These are phyloP conservation scores for Pythium volutum DNA, from an alignment of 352 stramenopile species.

Conservation along the genomic window DNA sequence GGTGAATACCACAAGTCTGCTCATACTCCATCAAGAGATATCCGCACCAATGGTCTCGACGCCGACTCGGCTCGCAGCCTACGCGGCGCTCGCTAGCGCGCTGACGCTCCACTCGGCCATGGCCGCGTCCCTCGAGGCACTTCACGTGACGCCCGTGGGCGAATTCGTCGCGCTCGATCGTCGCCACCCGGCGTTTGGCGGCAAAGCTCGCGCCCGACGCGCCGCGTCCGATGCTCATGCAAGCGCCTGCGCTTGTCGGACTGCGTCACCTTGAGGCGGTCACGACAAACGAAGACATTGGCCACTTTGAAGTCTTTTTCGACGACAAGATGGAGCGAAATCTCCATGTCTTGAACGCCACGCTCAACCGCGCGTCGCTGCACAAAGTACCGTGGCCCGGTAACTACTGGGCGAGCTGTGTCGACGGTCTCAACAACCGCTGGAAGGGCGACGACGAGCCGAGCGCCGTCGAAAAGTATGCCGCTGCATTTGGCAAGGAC, in stretches of 20 bases:
- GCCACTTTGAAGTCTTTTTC: background rate
- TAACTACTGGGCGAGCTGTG: constrained; percentile 60
- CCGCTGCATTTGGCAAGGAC: constrained; percentile 20
- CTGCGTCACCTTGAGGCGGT: background rate
- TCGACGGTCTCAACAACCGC: constrained; percentile 59
- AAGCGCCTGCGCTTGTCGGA: background rate
- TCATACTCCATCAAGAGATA: background rate
- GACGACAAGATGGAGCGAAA: background rate
- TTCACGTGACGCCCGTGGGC: background rate
- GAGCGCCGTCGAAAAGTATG: constrained; percentile 30
- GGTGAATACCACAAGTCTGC: background rate
- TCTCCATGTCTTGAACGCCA: constrained; percentile 3
- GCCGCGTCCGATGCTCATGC: constrained; percentile 3
- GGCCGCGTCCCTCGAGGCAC: background rate
- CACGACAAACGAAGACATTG: background rate
- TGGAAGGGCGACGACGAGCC: constrained; percentile 27
- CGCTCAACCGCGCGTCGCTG: background rate
- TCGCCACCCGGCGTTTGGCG: background rate
- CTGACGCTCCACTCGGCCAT: constrained; percentile 1
- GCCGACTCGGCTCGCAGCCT: background rate
- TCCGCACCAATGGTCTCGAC: constrained; percentile 4
- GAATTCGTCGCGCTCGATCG: constrained; percentile 1
- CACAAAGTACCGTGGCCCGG: constrained; percentile 36
- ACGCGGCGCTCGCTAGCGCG: background rate
- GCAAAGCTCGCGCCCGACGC: background rate